A percentile compares a stretch with the other conserved stretches of the same genome.
Evolutionary conservation across 2,329 filamentous ascomycete genomes (phyloP).

Genomic region (Aschersonia sp.): DNA sequence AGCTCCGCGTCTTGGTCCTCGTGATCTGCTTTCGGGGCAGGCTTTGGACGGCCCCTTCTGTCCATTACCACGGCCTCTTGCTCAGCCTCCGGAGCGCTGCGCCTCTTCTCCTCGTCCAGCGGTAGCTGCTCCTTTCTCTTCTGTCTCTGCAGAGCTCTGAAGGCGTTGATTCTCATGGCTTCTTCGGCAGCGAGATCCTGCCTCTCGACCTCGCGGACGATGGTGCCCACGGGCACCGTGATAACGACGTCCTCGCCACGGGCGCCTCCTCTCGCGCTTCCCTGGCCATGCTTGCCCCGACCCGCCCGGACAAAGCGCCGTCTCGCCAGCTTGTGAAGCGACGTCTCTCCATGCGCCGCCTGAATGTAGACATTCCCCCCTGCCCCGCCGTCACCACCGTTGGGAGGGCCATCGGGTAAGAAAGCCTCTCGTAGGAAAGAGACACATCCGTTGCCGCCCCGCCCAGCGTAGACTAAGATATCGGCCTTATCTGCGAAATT

Average conservation of each 20-base stretch:
- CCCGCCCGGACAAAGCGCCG: constrained; percentile 61
- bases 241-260: constrained; percentile 79
- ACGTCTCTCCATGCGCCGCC: constrained; percentile 80
- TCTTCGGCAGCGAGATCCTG: constrained; percentile 65
- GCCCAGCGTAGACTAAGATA: constrained; percentile 62
- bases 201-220: constrained; percentile 69
- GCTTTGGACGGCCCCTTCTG: constrained; percentile 3
- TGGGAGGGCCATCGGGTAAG: constrained; percentile 74
- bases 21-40: constrained; percentile 10
- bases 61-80: constrained; percentile 1
- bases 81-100: constrained; percentile 5
- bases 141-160: constrained; percentile 17
- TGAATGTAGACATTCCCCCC: constrained; percentile 93
- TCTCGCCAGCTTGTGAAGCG: constrained; percentile 78
- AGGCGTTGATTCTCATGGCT: constrained; percentile 18
- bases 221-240: constrained; percentile 82
- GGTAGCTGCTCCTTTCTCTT: constrained; percentile 14
- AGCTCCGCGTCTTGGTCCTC: constrained; percentile 22
- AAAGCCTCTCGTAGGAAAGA: constrained; percentile 89
- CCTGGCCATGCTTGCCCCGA: constrained; percentile 64
- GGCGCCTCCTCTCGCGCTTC: constrained; percentile 57
- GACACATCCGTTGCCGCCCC: constrained; percentile 82
- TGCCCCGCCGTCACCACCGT: constrained; percentile 85
- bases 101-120: constrained; percentile 19
- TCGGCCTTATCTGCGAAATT: constrained; percentile 80